These are phyloP conservation scores for Solanum sparsipilum DNA, from an alignment of 257 asterid genomes.

Conservation along the genomic window DNA sequence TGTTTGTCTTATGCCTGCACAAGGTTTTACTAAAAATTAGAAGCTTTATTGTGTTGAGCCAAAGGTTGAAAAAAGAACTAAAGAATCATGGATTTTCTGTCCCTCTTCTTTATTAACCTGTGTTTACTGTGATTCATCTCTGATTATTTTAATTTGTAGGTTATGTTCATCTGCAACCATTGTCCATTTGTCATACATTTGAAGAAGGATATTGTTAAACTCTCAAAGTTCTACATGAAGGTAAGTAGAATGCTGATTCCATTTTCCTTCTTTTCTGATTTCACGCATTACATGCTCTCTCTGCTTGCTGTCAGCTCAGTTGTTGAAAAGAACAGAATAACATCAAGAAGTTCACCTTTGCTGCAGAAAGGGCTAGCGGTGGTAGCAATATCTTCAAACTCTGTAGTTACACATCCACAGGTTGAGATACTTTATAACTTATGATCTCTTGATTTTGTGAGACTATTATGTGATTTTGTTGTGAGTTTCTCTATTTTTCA, in stretches of 20 bases:
- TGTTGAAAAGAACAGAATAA: not conserved
- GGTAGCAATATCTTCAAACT: constrained; percentile 83
- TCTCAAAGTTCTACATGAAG: constrained; percentile 75
- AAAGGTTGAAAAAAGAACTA: not conserved
- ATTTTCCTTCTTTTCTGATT: constrained; percentile 1
- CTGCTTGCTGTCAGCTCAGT: not conserved
- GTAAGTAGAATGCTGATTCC: constrained; percentile 20
- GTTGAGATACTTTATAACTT: constrained; percentile 36
- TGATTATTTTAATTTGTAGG: constrained; percentile 25
- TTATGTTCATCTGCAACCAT: constrained; percentile 83
- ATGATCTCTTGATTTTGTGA: constrained; percentile 20
- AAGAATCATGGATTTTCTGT: not conserved
- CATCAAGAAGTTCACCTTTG: not conserved
- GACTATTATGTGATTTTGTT: constrained; percentile 15
- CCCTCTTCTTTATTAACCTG: not conserved
- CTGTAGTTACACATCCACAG: constrained; percentile 76
- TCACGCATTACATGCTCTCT: not conserved
- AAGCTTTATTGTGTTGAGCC: not conserved
- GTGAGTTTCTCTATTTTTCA: constrained; percentile 20
- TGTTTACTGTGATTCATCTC: not conserved
- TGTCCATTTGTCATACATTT: constrained; percentile 79
- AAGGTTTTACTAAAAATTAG: not conserved
- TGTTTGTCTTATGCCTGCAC: not conserved
- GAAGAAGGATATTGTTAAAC: constrained; percentile 72
- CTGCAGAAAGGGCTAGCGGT: constrained; percentile 91